A percentile compares a stretch with the other conserved stretches of the same genome.
These are phyloP conservation scores for Neopestalotiopsis sp. DNA, from an alignment of 2,329 filamentous ascomycete genomes.

Conservation along the genomic window DNA sequence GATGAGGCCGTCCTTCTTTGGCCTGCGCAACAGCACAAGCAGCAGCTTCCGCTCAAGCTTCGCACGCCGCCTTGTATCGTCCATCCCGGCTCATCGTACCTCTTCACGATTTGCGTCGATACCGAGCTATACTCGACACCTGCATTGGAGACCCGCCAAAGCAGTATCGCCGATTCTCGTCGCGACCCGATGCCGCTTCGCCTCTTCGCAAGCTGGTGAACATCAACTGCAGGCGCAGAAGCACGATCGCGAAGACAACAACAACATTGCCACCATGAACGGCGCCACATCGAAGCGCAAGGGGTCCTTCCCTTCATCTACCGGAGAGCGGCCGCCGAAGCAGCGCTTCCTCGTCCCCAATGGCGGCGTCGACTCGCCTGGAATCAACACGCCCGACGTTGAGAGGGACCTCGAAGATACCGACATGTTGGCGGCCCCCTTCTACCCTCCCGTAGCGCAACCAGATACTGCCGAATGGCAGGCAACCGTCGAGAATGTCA, in stretches of 20 bases:
- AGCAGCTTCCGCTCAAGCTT: conserved; percentile 12
- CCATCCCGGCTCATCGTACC: background rate
- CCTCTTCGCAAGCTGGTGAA: conserved; percentile 14
- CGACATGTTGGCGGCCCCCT: conserved; percentile 46
- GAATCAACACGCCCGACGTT: conserved; percentile 55
- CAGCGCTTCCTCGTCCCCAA: conserved; percentile 42
- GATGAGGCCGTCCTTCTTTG: conserved; percentile 16
- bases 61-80: conserved; percentile 2
- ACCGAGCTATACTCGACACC: background rate
- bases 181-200: conserved; percentile 6
- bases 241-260: background rate
- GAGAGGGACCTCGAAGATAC: conserved; percentile 43
- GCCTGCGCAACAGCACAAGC: conserved; percentile 19
- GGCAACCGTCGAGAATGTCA: conserved; percentile 90
- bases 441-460: conserved; percentile 35
- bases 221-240: background rate
- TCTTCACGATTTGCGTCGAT: background rate
- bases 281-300: conserved; percentile 59
- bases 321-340: conserved; percentile 46
- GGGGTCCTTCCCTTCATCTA: conserved; percentile 46
- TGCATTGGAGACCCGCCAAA: background rate
- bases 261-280: conserved; percentile 44
- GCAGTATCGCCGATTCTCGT: background rate
- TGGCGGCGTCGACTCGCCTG: conserved; percentile 56
- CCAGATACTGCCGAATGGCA: conserved; percentile 87